Base-by-base conservation (phyloP, 2,329 filamentous ascomycete genomes). In the Paraphoma sp. region DNA sequence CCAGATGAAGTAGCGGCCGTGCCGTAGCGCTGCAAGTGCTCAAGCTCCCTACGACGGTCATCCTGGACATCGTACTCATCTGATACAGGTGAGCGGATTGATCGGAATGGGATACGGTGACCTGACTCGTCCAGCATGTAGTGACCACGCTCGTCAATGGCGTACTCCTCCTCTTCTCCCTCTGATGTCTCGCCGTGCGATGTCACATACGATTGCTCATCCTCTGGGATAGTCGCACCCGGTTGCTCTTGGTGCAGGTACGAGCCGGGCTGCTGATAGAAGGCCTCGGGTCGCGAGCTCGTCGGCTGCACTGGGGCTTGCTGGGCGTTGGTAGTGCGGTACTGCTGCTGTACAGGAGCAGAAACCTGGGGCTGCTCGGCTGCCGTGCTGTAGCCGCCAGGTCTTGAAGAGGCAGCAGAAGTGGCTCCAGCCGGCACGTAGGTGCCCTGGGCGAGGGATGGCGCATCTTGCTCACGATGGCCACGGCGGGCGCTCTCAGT, bases 31-130 rank as follows among this genome's bases (percentile, higher is more conserved):
- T 78, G 78, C 28, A 79, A 69, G 51, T 81, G 79, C 59, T 81
- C 79, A n/a, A 78, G 73, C 65, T 83, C 81, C 8, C 78, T 77
- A 8, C 78, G 80, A 2, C 80, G 76, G 57, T 83, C 82, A 36
- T 82, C 82, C 46, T 80, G 76, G 14, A 82, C 81, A 46, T 85
- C 84, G 62, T 83, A 85, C 51, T 87, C 84, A 45, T 86, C 84
- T n/a, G 72, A 74, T 38, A 73, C 68, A 50, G 67, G 70, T 18
- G 69, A 68, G 29, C 68, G 73, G 10, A 75, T 61, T 11, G 67
- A 62, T 40, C 71, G 69, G 42, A 71, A 76, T 16, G 74, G 74
- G 3, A 78, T 63, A 33, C 72, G 74, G 45, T 67, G 74, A 17
- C 75, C 75, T 8, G 67, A 56, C 10, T 68, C 66, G 53, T 78